Evolutionary conservation across 371 early-diverging fungal genomes (phyloP).

Genomic region (Umbelopsis sp.): DNA sequence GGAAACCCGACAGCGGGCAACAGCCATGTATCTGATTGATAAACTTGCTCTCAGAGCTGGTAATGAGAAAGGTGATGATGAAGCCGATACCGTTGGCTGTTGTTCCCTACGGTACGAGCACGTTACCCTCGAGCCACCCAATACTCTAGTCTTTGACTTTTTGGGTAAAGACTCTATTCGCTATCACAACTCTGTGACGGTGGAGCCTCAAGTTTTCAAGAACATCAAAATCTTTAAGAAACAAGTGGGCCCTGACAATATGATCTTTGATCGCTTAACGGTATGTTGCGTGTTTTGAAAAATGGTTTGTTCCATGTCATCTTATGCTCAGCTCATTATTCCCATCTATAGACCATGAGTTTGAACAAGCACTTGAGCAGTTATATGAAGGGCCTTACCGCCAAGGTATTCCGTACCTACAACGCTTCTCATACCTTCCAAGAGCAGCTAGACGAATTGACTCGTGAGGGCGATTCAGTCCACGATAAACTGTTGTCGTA

Average conservation of each 20-base stretch:
- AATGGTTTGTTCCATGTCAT: too few species aligned
- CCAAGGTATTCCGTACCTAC: slow-evolving; percentile 98
- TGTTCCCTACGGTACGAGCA: slow-evolving; percentile 96
- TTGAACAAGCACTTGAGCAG: slow-evolving; percentile 89
- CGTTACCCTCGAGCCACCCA: slow-evolving; percentile 76
- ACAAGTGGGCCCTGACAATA: slow-evolving; percentile 67
- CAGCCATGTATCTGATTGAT: slow-evolving; percentile 96
- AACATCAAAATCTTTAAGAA: slow-evolving; percentile 89
- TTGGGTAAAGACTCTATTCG: slow-evolving; percentile 98
- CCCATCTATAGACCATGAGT: slow-evolving; percentile 52
- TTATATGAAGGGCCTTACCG: slow-evolving; percentile 92
- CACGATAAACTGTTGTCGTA: slow-evolving; percentile 91
- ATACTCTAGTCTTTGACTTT: slow-evolving; percentile 90
- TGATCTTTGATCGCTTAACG: slow-evolving; percentile 89
- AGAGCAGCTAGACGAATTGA: slow-evolving; percentile 76
- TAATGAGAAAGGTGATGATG: slow-evolving; percentile 97
- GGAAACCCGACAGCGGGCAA: slow-evolving; percentile 89
- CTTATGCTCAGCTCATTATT: neutral
- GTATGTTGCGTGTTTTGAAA: slow-evolving; percentile 44
- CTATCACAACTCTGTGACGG: slow-evolving; percentile 85
- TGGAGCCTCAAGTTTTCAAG: slow-evolving; percentile 88
- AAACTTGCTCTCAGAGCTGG: slow-evolving; percentile 95
- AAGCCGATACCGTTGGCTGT: slow-evolving; percentile 98
- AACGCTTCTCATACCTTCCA: slow-evolving; percentile 97
- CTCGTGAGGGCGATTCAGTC: slow-evolving; percentile 69